phyloP scores from a whole-genome alignment of 768 basidiomycete genomes.

The Hericium alpestre region DNA sequence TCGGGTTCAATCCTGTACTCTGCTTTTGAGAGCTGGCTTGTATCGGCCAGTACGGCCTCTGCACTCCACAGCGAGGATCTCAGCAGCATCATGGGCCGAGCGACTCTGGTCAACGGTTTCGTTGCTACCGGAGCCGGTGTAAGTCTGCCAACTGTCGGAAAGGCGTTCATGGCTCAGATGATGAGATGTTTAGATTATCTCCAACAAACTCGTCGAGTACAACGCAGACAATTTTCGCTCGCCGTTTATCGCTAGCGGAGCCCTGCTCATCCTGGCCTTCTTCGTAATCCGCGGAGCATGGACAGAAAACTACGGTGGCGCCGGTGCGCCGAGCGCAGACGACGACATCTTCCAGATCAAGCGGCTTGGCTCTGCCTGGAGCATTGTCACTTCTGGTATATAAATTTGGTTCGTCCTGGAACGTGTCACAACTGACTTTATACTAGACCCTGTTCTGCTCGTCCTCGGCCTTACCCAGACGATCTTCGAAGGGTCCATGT shows the following conservation, averaged over 20 bases:
- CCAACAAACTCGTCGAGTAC: constrained; percentile 46
- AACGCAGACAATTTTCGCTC: constrained; percentile 40
- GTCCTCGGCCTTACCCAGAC: constrained; percentile 66
- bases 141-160: constrained; percentile 22
- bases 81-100: constrained; percentile 61
- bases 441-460: constrained; percentile 47
- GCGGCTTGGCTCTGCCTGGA: constrained; percentile 46
- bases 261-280: constrained; percentile 42
- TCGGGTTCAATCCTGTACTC: constrained; percentile 71
- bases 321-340: constrained; percentile 17
- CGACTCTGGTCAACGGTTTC: constrained; percentile 63
- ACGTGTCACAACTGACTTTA: background rate
- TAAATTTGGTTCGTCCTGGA: background rate
- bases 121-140: constrained; percentile 62
- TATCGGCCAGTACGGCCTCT: constrained; percentile 45
- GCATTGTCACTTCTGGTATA: constrained; percentile 30
- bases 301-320: constrained; percentile 61
- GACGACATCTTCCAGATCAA: constrained; percentile 40
- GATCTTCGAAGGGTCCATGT: constrained; percentile 79
- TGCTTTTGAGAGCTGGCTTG: constrained; percentile 69
- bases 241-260: constrained; percentile 59
- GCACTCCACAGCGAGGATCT: constrained; percentile 47
- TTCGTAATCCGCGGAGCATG: constrained; percentile 47
- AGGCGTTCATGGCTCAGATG: background rate
- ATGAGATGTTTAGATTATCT: constrained; percentile 2